Conservation (phyloP, 805 yeast genomes). For the Candida jianshihensis region DNA sequence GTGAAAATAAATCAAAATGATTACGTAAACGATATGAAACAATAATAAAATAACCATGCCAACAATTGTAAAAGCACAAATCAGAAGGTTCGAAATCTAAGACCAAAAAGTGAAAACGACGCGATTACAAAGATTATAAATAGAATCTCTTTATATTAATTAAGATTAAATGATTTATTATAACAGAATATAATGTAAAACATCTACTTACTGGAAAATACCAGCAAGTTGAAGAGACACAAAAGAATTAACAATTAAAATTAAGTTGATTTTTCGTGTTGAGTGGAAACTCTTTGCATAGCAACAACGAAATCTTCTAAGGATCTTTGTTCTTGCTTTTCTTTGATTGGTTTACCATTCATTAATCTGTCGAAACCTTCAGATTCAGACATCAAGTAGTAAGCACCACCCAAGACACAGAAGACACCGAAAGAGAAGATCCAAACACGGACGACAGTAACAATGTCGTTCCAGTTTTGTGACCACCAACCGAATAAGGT, state of each 20-base stretch:
- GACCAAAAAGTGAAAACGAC: too few species aligned
- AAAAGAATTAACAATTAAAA: constrained; percentile 5
- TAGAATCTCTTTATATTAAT: too few species aligned
- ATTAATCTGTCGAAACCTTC: constrained; percentile 74
- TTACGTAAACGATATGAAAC: too few species aligned
- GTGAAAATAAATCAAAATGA: too few species aligned
- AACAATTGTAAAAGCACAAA: too few species aligned
- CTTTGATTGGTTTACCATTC: constrained; percentile 70
- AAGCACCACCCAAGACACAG: constrained; percentile 95
- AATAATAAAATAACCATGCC: too few species aligned
- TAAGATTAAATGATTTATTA: too few species aligned
- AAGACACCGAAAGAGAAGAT: constrained; percentile 94
- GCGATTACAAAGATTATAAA: too few species aligned
- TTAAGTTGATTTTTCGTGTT: constrained; percentile 74
- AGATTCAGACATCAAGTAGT: constrained; percentile 85
- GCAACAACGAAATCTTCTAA: constrained; percentile 80
- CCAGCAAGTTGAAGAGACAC: constrained; percentile 2
- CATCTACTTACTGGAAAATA: too few species aligned
- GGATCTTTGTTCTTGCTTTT: constrained; percentile 53
- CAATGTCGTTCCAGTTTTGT: constrained; percentile 95
- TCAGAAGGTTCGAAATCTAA: too few species aligned
- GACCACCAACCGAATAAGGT: constrained; percentile 96
- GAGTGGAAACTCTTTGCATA: constrained; percentile 86
- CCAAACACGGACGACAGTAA: constrained; percentile 91
- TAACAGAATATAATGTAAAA: too few species aligned